Evolutionary conservation across 768 basidiomycete genomes (phyloP), one percentile per base, ranked within the genome.

Genomic region (Xanthoconium stramineum): DNA sequence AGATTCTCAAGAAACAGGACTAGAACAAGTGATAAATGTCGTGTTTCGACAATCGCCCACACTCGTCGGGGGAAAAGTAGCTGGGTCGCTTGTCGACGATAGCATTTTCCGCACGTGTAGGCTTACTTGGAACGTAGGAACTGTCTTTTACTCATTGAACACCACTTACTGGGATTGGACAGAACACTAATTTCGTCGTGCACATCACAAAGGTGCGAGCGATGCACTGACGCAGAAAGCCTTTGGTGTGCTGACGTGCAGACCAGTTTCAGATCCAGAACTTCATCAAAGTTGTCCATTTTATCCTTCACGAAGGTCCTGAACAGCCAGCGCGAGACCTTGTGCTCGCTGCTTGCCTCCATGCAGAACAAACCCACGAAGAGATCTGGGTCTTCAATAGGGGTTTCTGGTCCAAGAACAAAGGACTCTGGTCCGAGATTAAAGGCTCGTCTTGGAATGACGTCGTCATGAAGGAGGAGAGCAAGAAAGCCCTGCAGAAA

Each of bases 311-410:
- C 61, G 75, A 88, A 49, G 87, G 86, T 9, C 65, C 62, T 70
- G 79, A 85, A 50, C 80, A 82, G 11, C 75, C 74, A 3, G 69
- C 76, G 11, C 78, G 82, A 14, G 69, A 78, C 5, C 73, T 89
- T 12, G 67, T 91, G 9, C 65, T 85, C 14, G 73, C 78, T 5
- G 73, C 76, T 5, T 87, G 84, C 1, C 66, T 79, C 24, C 86
- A 78, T 73, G 55, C 72, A 6, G 70, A 85, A 45, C 75, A 78
- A 33, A 70, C 84, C 12, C 85, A 89, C 51, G 71, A 85, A 5
- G 88, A 91, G 60, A 80, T 93, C 52, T 87, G 88, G 80, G 86
- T 93, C 6, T 93, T 82, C 70, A 83, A 91, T 56, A 78, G 82
- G 56, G 83, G 85, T 0, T 80, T 65, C 35, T 94, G 91, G 91